Evolutionary conservation across 228 moss, liverwort and hornwort species (phyloP).

Genomic region (Sphagnum fallax): DNA sequence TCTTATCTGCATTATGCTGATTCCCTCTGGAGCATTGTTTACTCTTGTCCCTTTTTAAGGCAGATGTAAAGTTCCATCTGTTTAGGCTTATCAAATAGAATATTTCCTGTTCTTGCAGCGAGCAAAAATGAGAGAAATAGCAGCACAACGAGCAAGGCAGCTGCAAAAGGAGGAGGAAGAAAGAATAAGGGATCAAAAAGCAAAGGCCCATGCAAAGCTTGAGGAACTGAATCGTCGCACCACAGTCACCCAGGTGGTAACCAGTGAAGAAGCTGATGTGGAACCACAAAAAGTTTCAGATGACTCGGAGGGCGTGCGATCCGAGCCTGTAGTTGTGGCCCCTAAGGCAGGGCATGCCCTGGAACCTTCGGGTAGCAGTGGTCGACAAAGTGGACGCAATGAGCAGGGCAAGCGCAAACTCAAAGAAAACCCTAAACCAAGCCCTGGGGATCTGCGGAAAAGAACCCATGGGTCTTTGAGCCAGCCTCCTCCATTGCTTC

Average conservation of each 20-base stretch:
- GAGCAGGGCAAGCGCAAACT: constrained; percentile 76
- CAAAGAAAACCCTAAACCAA: constrained; percentile 51
- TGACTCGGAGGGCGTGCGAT: constrained; percentile 26
- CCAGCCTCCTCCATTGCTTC: constrained; percentile 25
- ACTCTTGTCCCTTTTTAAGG: too few species aligned
- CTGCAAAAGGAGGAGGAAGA: constrained; percentile 94
- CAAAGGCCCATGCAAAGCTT: constrained; percentile 88
- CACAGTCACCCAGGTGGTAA: constrained; percentile 16
- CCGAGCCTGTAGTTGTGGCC: constrained; percentile 18
- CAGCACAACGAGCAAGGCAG: constrained; percentile 75
- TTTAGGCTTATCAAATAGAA: too few species aligned
- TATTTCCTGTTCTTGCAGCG: constrained; percentile 37
- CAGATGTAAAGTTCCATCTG: too few species aligned
- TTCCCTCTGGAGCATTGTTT: too few species aligned
- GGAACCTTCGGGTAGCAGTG: constrained; percentile 26
- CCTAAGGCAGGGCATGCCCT: constrained; percentile 19
- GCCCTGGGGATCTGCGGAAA: constrained; percentile 35
- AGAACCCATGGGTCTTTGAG: constrained; percentile 24
- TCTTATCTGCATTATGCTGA: too few species aligned
- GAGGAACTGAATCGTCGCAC: constrained; percentile 91
- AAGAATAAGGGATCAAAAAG: constrained; percentile 87
- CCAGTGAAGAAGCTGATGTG: constrained; percentile 17
- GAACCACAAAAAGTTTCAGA: constrained; percentile 13
- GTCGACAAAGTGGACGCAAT: constrained; percentile 56
- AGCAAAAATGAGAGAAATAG: constrained; percentile 89